These are phyloP conservation scores for Pichia sp. DNA, from an alignment of 1,139 yeast species.

Conservation along the genomic window DNA sequence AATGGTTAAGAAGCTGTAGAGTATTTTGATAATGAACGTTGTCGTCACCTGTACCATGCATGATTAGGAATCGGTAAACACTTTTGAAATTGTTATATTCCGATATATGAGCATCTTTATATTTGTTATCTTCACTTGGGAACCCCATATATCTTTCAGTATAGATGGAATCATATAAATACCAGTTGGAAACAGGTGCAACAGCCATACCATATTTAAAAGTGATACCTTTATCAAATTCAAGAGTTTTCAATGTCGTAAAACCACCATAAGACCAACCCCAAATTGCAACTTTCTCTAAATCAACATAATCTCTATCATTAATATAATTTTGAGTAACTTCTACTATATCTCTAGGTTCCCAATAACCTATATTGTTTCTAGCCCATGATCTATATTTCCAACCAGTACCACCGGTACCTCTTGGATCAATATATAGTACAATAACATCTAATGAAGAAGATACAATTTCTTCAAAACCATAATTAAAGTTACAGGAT, in stretches of 20 bases:
- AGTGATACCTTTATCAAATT: slow-evolving; percentile 56
- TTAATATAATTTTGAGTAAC: slow-evolving; percentile 58
- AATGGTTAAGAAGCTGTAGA: slow-evolving; percentile 60
- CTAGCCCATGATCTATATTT: slow-evolving; percentile 59
- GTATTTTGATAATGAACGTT: slow-evolving; percentile 93
- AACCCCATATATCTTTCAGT: slow-evolving; percentile 86
- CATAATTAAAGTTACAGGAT: slow-evolving; percentile 44
- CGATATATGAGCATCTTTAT: slow-evolving; percentile 34
- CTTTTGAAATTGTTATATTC: slow-evolving; percentile 42
- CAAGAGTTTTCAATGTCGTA: slow-evolving; percentile 68
- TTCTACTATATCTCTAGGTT: slow-evolving; percentile 70
- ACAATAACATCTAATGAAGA: slow-evolving; percentile 69
- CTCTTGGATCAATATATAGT: slow-evolving; percentile 85
- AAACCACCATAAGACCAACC: slow-evolving; percentile 95
- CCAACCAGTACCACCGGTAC: slow-evolving; percentile 91
- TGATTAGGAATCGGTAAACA: slow-evolving; percentile 58
- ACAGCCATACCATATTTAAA: slow-evolving; percentile 81
- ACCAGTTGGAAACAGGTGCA: slow-evolving; percentile 86
- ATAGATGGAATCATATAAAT: slow-evolving; percentile 70
- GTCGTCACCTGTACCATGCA: slow-evolving; percentile 98
- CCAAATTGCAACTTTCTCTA: slow-evolving; percentile 74
- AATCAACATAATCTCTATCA: slow-evolving; percentile 48
- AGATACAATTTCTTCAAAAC: slow-evolving; percentile 64
- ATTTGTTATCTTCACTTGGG: slow-evolving; percentile 51
- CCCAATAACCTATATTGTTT: slow-evolving; percentile 74